Percentiles rank a stretch among this genome's conserved stretches.
phyloP scores from a whole-genome alignment of 768 basidiomycete species.

The Lactarius indigo region DNA sequence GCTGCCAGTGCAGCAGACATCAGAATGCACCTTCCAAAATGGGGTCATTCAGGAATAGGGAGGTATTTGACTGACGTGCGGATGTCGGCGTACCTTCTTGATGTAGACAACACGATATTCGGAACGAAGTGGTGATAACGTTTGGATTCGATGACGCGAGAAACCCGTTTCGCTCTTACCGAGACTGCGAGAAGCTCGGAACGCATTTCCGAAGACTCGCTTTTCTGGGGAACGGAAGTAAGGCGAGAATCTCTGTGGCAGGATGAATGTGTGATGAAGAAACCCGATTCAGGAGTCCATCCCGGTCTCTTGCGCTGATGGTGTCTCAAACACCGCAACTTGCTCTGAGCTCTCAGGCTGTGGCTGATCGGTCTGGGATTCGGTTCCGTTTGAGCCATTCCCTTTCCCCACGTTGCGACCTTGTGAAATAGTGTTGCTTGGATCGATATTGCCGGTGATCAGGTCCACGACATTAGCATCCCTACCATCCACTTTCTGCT shows the following conservation, averaged over 20 bases:
- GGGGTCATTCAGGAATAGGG: neutral
- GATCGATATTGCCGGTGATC: constrained; percentile 17
- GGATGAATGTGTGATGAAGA: neutral
- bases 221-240: neutral
- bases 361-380: neutral
- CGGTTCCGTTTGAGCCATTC: neutral
- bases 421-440: neutral
- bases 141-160: neutral
- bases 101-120: neutral
- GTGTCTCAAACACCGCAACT: neutral
- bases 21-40: neutral
- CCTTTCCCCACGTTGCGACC: neutral
- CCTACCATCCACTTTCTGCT: neutral
- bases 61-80: neutral
- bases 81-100: neutral
- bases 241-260: neutral
- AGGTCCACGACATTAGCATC: constrained; percentile 13
- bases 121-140: neutral
- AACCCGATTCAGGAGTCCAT: constrained; percentile 4
- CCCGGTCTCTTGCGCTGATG: neutral
- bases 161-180: neutral
- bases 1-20: no score
- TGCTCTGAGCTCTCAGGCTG: neutral
- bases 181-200: neutral
- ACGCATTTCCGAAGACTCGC: neutral